Conservation (phyloP, 2,329 filamentous ascomycete species). For the Rhynchosporium agropyri region DNA sequence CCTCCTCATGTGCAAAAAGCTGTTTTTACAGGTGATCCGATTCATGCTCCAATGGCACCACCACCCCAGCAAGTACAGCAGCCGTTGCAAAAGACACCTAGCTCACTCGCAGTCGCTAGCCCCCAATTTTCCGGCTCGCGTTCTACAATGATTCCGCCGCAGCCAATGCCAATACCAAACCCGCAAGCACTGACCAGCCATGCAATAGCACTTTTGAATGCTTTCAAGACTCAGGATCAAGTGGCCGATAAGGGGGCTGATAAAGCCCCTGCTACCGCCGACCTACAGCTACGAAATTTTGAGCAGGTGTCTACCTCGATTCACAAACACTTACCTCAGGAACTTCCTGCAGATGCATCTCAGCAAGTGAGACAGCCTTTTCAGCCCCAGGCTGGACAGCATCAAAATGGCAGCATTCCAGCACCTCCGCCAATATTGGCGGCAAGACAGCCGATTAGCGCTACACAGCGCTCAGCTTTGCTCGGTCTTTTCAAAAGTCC, state of each 20-base stretch:
- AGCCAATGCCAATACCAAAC: conserved; percentile 31
- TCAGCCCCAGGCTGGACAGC: conserved; percentile 16
- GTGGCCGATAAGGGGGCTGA: conserved; percentile 22
- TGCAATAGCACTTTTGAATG: conserved; percentile 50
- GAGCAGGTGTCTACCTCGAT: conserved; percentile 21
- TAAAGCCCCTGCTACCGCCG: conserved; percentile 20
- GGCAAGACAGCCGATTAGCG: conserved; percentile 35
- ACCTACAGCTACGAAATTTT: conserved; percentile 29
- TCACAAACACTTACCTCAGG: conserved; percentile 31
- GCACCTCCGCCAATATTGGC: conserved; percentile 24
- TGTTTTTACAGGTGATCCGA: conserved; percentile 48
- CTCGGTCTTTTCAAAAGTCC: conserved; percentile 41
- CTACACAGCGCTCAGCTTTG: conserved; percentile 38
- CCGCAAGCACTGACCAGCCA: conserved; percentile 46
- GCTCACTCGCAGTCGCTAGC: conserved; percentile 23
- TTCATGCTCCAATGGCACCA: conserved; percentile 40
- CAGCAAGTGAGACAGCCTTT: conserved; percentile 19
- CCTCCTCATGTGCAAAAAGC: conserved; percentile 59
- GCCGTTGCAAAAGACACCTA: conserved; percentile 17
- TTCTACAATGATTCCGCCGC: conserved; percentile 36
- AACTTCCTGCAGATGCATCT: conserved; percentile 37
- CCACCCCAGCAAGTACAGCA: conserved; percentile 38
- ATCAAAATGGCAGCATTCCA: conserved; percentile 17
- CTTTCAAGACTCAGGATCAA: conserved; percentile 45
- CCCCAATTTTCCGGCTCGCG: conserved; percentile 38